Evolutionary conservation across 1,284 basidiomycete species (phyloP), one percentile per base, ranked within the genome.

Genomic region (Xerocomus nothofagi): DNA sequence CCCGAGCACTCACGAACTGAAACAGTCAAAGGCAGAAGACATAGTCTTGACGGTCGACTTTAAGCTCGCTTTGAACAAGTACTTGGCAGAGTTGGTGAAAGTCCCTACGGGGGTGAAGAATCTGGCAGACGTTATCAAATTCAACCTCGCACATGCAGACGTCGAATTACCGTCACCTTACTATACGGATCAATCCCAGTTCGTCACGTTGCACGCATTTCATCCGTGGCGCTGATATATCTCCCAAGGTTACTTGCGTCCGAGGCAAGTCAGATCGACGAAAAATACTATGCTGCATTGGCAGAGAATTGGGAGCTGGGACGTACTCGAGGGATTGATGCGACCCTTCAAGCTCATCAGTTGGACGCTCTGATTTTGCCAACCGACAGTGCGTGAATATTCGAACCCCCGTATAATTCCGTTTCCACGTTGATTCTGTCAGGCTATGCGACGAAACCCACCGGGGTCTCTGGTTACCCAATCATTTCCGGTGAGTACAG

Each of bases 311-410:
- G 68, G 44, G 63, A 71, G 21, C 55, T 75, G 21, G 75, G 75
- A 11, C 64, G 67, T 15, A 67, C 67, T 10, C 59, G 65, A 14
- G 78, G 78, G 8, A 78, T 80, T 31, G 78, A 80, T 52, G 75
- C 69, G 2, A 60, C 67, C 2, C 62, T 80, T 17, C 61, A 70
- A 46, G 50, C 61, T 33, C 70, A 71, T 63, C 64, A 69, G n/a
- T 57, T 80, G 17, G 75, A 78, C 49, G 78, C 78, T 10, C 47
- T 79, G 27, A 51, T 80, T 26, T 51, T 77, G 23, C 75, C 78
- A 3, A 71, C 71, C 10, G 61, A 66, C 44, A 68, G 62, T 65
- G 39, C 30, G 62, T 39, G 62, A 20, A 47, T 26, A 26, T 24
- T 40, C n/a, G 5, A n/a, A 27, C 11, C 0, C 21, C 14, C 21